phyloP scores from a whole-genome alignment of 306 rosid genomes.

The Quercus gilva region DNA sequence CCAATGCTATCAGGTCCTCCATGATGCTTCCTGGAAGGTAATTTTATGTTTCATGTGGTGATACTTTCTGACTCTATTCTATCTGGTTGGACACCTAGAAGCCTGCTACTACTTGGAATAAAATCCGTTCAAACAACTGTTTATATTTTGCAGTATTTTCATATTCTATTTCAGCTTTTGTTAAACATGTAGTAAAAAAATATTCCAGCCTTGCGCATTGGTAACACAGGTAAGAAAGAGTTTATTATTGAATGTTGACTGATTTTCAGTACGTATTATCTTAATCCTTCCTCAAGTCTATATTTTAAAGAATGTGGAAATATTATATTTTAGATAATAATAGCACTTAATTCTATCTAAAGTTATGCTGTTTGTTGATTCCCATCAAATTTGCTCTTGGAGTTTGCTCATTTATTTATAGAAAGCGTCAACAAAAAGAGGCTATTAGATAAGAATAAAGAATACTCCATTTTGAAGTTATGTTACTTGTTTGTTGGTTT shows the following conservation, averaged over 20 bases:
- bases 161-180: not conserved
- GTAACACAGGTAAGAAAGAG: not conserved
- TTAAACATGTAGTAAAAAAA: not conserved
- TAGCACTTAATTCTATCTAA: not conserved
- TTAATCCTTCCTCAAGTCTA: not conserved
- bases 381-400: no score
- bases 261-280: not conserved
- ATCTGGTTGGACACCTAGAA: not conserved
- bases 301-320: not conserved
- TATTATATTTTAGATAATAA: not conserved
- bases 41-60: constrained; percentile 1
- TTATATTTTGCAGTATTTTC: not conserved
- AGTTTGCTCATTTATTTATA: no score
- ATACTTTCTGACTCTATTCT: constrained; percentile 11
- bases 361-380: no score
- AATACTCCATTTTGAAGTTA: no score
- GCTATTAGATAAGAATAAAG: no score
- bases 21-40: constrained; percentile 82
- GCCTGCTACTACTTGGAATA: not conserved
- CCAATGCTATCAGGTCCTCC: constrained; percentile 56
- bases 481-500: no score
- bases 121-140: not conserved
- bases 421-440: no score
- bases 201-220: not conserved
- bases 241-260: not conserved